These are phyloP conservation scores for Nitzschia sp. DNA, from an alignment of 108 stramenopile species.

Conservation along the genomic window DNA sequence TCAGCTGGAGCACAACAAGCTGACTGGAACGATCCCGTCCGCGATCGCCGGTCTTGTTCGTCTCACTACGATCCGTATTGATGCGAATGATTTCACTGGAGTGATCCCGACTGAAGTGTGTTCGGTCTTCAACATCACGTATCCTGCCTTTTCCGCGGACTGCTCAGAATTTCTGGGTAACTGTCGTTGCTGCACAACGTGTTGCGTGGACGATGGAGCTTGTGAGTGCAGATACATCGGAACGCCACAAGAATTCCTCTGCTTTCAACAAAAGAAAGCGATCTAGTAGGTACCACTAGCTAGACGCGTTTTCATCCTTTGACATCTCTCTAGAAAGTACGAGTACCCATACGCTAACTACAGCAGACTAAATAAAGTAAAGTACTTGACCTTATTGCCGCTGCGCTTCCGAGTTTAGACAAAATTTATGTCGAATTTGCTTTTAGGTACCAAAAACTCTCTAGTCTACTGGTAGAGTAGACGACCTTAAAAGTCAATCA, in stretches of 20 bases:
- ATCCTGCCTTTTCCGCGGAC: constrained; percentile 27
- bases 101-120: constrained; percentile 23
- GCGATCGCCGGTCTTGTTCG: constrained; percentile 12
- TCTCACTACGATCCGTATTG: constrained; percentile 20
- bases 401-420: too few relatives aligned
- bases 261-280: constrained; percentile 13
- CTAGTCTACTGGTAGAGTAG: too few relatives aligned
- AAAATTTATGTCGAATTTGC: too few relatives aligned
- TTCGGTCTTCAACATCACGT: constrained; percentile 20
- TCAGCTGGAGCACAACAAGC: constrained; percentile 26
- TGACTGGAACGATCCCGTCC: constrained; percentile 35
- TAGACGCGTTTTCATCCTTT: too few relatives aligned
- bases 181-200: constrained; percentile 38
- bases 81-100: constrained; percentile 28
- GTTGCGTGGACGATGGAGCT: constrained; percentile 24
- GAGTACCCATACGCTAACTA: too few relatives aligned
- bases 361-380: too few relatives aligned
- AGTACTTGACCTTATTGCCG: too few relatives aligned
- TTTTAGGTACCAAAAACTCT: too few relatives aligned
- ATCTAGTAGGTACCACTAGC: background rate
- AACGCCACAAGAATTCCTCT: constrained; percentile 28
- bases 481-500: too few relatives aligned
- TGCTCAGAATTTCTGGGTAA: constrained; percentile 35
- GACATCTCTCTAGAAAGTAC: too few relatives aligned
- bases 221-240: constrained; percentile 30